These are phyloP conservation scores for Arthrobotrys sinensis DNA, from an alignment of 2,329 filamentous ascomycete species.

Conservation along the genomic window DNA sequence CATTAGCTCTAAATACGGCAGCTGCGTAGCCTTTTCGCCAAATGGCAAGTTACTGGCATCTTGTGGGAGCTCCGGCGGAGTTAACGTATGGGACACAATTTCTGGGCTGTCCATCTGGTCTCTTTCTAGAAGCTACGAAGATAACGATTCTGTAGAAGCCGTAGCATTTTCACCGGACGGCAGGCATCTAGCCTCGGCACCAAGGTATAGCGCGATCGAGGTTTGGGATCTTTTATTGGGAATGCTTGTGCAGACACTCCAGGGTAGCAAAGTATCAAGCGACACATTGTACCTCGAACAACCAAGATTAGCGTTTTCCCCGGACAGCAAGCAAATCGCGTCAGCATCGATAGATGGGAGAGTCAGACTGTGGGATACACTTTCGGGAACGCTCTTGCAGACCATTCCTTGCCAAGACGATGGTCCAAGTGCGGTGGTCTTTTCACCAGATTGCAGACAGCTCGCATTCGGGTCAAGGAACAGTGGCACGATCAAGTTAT, in stretches of 20 bases:
- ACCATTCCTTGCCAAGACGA: not conserved
- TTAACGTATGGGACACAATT: not conserved
- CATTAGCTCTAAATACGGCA: not conserved
- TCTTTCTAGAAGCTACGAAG: no score
- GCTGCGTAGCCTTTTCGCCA: conserved; percentile 11
- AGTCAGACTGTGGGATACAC: conserved; percentile 7
- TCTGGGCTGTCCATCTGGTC: no score
- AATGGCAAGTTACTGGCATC: conserved; percentile 7
- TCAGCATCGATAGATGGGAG: not conserved
- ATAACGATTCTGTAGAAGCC: not conserved
- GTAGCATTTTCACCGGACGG: not conserved
- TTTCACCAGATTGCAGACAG: conserved; percentile 11
- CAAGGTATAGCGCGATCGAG: no score
- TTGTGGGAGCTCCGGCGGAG: not conserved
- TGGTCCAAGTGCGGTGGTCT: not conserved
- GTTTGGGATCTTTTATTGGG: no score
- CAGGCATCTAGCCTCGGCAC: not conserved
- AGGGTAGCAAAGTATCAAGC: no score
- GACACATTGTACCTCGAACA: no score
- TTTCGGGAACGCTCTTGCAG: conserved; percentile 4
- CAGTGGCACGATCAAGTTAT: not conserved
- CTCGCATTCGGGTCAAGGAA: not conserved
- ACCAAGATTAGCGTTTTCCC: conserved; percentile 4
- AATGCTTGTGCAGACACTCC: no score
- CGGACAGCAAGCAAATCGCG: not conserved